A percentile compares a stretch with the other conserved stretches of the same genome.
phyloP scores from a whole-genome alignment of 208 protist species.

The Leishmania braziliensis region DNA sequence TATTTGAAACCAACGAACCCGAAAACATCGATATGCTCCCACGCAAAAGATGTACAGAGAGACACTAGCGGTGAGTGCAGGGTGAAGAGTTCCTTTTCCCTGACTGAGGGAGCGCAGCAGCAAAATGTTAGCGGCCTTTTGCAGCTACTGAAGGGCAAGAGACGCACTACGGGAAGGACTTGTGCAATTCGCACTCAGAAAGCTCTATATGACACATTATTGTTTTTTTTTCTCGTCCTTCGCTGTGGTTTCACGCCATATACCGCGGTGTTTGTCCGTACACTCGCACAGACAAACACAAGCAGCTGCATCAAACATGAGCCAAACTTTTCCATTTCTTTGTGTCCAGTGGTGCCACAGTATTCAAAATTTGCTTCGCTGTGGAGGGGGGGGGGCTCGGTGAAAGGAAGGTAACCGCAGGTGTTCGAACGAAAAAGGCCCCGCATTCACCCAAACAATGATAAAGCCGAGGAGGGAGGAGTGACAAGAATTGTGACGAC shows the following conservation, averaged over 20 bases:
- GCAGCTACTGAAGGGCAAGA: background rate
- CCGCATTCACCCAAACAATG: background rate
- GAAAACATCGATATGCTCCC: background rate
- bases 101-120: background rate
- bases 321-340: background rate
- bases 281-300: background rate
- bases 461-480: background rate
- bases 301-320: background rate
- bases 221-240: background rate
- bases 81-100: background rate
- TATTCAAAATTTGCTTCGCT: background rate
- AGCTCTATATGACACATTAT: background rate
- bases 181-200: background rate
- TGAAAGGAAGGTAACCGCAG: background rate
- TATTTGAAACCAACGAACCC: background rate
- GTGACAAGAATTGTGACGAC: background rate
- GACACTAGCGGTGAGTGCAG: background rate
- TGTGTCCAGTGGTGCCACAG: background rate
- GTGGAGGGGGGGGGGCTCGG: background rate
- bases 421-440: background rate
- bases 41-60: background rate
- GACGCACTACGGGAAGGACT: background rate
- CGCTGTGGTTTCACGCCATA: background rate
- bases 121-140: background rate
- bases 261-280: background rate